These are phyloP conservation scores for Phycomyces nitens DNA, from an alignment of 192 early-diverging fungal genomes.

Conservation along the genomic window DNA sequence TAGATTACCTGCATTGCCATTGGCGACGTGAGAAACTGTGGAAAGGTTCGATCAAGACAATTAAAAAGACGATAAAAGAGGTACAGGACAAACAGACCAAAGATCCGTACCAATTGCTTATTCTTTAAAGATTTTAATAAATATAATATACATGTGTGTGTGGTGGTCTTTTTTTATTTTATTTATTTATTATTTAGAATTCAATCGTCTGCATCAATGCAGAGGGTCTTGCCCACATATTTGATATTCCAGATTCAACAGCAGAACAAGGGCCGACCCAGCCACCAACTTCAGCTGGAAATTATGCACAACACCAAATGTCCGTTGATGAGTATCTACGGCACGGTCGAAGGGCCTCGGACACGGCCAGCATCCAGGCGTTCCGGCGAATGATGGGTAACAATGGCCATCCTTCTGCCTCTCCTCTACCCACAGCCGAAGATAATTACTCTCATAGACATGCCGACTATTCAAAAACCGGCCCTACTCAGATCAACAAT, in stretches of 20 bases:
- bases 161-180: too few species aligned
- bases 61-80: too few species aligned
- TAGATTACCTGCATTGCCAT: conserved; percentile 58
- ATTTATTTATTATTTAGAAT: conserved; percentile 25
- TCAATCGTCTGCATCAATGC: conserved; percentile 56
- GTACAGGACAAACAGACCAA: too few species aligned
- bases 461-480: not conserved
- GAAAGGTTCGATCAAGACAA: conserved; percentile 37
- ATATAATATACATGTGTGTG: too few species aligned
- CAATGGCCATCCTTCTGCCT: not conserved
- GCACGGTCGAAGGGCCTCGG: conserved; percentile 21
- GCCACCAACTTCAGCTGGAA: not conserved
- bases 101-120: too few species aligned
- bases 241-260: conserved; percentile 39
- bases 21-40: conserved; percentile 53
- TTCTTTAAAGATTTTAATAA: too few species aligned
- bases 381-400: conserved; percentile 28
- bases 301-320: conserved; percentile 11
- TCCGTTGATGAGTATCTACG: conserved; percentile 25
- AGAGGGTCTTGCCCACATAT: conserved; percentile 54
- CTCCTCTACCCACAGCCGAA: not conserved
- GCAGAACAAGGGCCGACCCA: not conserved
- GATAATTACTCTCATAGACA: not conserved
- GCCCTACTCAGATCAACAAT: conserved; percentile 7
- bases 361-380: conserved; percentile 25